Evolutionary conservation across 352 stramenopile genomes (phyloP), one percentile per base, ranked within the genome.

Genomic region (Vaucheria bursata): DNA sequence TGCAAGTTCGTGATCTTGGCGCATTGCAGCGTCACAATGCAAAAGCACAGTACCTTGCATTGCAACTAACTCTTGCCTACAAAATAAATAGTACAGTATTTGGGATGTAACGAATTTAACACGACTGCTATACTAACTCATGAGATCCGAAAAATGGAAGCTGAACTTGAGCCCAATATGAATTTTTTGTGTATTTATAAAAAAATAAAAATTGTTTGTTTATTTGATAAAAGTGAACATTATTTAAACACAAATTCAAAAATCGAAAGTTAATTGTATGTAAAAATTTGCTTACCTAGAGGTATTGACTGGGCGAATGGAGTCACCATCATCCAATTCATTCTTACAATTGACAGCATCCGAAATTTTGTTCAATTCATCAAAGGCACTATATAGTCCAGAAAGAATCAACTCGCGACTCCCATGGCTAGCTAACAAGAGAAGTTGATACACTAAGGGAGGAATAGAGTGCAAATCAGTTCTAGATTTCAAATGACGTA

Each of bases 11-110:
- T 80, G 75, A 31, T 80, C 75, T 32, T 73, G 59, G 65, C 74
- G 73, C 75, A 80, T 73, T 8, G 75, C 75, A 64, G 71, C 73
- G 75, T 80, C 74, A 53, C 73, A 78, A 71, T 80, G 75, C 39
- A 80, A 53, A 31, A 80, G 66, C 39, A 80, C 71, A 36, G 75
- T 80, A 52, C 75, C 75, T 71, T 80, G 65, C 12, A 80, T 71
- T 35, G 65, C 32, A 8, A 66, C 52, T 33, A 80, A 71, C 39
- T 80, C 67, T 71, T 59, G 77, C 71, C 34, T 79, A 52, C 34
- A 74, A 65, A 49, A 79, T 53, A 3, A 81, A 72, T 18, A 67
- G 69, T 32, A 72, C 59, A 33, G 25, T 49, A 37, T 49, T 71
- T 3, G 59, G 67, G 40, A 81, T 40, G 77, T 81, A 72, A 6